Percentiles rank a stretch among this genome's conserved stretches.
phyloP scores from a whole-genome alignment of 108 stramenopile genomes.

The Schizochytrium sp. region DNA sequence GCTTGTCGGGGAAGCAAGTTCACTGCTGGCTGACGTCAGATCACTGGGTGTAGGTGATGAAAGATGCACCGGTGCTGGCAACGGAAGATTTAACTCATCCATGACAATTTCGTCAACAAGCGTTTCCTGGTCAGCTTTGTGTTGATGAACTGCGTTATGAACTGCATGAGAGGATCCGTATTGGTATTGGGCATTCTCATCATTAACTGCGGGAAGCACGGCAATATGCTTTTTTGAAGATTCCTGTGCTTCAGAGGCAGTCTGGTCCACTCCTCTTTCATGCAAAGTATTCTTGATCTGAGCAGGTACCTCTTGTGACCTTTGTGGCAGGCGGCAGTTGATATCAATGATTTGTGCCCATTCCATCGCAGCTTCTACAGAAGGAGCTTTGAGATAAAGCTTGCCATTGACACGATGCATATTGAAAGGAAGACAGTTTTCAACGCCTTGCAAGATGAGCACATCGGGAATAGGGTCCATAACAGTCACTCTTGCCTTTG shows the following conservation, averaged over 20 bases:
- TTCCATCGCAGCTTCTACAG: neutral
- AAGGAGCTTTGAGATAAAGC: constrained; percentile 26
- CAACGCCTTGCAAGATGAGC: neutral
- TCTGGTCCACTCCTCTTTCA: neutral
- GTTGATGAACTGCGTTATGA: no score
- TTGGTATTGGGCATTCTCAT: no score
- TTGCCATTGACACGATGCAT: constrained; percentile 9
- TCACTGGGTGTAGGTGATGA: no score
- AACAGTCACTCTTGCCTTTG: neutral
- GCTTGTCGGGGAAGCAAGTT: no score
- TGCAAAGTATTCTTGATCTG: neutral
- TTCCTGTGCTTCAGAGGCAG: neutral
- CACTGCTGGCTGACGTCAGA: no score
- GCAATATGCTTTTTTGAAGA: no score
- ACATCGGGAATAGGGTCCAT: neutral
- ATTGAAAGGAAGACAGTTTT: neutral
- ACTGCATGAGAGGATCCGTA: no score
- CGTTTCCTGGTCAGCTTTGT: constrained; percentile 7
- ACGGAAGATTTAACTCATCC: neutral
- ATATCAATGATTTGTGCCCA: constrained; percentile 23
- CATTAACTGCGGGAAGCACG: no score
- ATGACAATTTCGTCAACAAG: neutral
- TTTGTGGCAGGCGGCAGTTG: neutral
- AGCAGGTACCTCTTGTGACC: neutral
- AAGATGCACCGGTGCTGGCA: neutral